phyloP scores from a whole-genome alignment of 176 grass and related monocot genomes.

The Coix lacrymajobi region DNA sequence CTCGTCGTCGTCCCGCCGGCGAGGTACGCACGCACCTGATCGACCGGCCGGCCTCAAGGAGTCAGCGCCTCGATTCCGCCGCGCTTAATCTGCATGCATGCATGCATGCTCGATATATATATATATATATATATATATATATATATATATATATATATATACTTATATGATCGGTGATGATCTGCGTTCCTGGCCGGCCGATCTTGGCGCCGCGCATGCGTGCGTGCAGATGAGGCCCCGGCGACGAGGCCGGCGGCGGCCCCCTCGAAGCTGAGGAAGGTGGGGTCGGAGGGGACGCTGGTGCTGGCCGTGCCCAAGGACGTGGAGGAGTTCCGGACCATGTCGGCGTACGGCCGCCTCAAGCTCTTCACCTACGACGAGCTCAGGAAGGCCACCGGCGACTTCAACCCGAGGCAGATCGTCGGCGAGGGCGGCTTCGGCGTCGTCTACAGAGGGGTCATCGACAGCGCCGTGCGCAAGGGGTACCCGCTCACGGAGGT shows the following conservation, averaged over 20 bases:
- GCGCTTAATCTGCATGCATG: too few species aligned
- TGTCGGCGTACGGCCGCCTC: conserved; percentile 51
- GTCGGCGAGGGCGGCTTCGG: conserved; percentile 82
- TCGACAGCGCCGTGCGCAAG: conserved; percentile 19
- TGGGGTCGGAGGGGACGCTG: conserved; percentile 45
- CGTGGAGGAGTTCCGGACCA: conserved; percentile 58
- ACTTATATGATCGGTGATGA: too few species aligned
- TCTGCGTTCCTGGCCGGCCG: neutral
- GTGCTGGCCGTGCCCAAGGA: conserved; percentile 49
- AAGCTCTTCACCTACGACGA: conserved; percentile 59
- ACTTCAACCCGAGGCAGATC: conserved; percentile 47
- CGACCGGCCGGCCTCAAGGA: too few species aligned
- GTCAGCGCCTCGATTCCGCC: neutral
- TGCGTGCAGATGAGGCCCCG: neutral
- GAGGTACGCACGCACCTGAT: conserved; percentile 8
- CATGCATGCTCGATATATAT: neutral
- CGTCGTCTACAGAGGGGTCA: conserved; percentile 51
- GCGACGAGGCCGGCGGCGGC: neutral
- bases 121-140: too few species aligned
- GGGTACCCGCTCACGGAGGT: conserved; percentile 28
- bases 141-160: too few species aligned
- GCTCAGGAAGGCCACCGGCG: conserved; percentile 44
- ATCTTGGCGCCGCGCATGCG: neutral
- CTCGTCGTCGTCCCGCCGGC: neutral
- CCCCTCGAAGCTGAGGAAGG: conserved; percentile 40